These are phyloP conservation scores for Acer saccharum DNA, from an alignment of 345 rosid genomes.

Conservation along the genomic window DNA sequence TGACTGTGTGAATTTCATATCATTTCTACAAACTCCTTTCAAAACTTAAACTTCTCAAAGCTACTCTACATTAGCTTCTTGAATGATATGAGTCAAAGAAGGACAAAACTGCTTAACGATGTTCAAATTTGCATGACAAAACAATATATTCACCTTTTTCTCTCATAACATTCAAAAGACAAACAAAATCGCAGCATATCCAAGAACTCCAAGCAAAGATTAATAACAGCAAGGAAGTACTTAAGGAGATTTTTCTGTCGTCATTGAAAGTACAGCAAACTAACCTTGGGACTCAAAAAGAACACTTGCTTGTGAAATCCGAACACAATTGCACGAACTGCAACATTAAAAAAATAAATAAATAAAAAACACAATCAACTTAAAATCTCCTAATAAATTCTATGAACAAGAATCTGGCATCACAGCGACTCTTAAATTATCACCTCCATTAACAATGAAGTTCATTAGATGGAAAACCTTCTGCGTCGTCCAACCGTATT, in stretches of 20 bases:
- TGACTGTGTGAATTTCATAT: neutral
- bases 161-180: neutral
- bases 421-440: conserved; percentile 5
- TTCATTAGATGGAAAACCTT: conserved; percentile 99
- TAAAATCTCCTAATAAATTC: neutral
- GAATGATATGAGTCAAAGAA: neutral
- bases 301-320: conserved; percentile 90
- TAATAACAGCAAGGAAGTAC: neutral
- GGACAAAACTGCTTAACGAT: too few relatives aligned
- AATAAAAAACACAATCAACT: neutral
- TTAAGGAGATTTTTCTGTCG: neutral
- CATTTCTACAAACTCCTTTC: neutral
- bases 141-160: neutral
- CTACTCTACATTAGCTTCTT: neutral
- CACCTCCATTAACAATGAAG: conserved; percentile 98
- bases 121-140: neutral
- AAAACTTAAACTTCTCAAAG: neutral
- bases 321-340: conserved; percentile 92
- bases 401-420: neutral
- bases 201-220: conserved; percentile 5
- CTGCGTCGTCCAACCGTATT: conserved; percentile 98
- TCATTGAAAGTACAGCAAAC: conserved; percentile 20
- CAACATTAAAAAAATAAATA: conserved; percentile 9
- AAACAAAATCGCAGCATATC: neutral
- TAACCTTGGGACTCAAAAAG: conserved; percentile 84